These are phyloP conservation scores for Chlorophyllum brunneum DNA, from an alignment of 768 basidiomycete genomes.

Conservation along the genomic window DNA sequence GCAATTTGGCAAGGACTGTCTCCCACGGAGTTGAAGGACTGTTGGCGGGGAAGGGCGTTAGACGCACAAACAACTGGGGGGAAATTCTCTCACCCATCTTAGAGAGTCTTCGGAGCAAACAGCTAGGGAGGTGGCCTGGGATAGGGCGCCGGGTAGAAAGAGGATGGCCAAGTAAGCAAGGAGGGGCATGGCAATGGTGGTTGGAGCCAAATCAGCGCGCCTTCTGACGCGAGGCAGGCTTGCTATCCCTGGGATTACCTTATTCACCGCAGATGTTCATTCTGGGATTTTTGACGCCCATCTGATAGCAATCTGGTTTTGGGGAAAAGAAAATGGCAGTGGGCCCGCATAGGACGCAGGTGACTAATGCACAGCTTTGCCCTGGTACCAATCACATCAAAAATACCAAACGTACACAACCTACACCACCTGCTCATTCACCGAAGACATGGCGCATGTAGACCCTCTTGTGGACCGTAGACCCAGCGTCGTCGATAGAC, in stretches of 20 bases:
- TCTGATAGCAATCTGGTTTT: too few relatives aligned
- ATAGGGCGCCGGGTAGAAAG: constrained; percentile 1
- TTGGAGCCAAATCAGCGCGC: background rate
- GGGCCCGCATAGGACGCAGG: too few relatives aligned
- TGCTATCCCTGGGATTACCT: constrained; percentile 9
- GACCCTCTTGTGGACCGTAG: constrained; percentile 38
- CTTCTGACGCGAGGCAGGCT: background rate
- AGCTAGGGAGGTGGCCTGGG: background rate
- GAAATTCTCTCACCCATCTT: background rate
- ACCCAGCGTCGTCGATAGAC: constrained; percentile 57
- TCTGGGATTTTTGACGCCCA: background rate
- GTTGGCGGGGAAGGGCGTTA: background rate
- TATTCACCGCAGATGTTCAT: constrained; percentile 6
- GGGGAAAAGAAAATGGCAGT: too few relatives aligned
- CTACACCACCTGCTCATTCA: constrained; percentile 19
- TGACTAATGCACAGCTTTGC: too few relatives aligned
- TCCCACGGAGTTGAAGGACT: constrained; percentile 35
- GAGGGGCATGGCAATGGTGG: constrained; percentile 1
- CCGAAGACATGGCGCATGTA: constrained; percentile 36
- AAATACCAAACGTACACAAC: background rate
- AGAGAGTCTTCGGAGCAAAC: background rate
- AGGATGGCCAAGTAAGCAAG: constrained; percentile 2
- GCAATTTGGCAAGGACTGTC: constrained; percentile 46
- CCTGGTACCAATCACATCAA: too few relatives aligned
- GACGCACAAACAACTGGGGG: background rate